Percentiles rank a stretch among this genome's conserved stretches.
Conservation (phyloP, 306 rosid genomes). For the Sindora glabra region DNA sequence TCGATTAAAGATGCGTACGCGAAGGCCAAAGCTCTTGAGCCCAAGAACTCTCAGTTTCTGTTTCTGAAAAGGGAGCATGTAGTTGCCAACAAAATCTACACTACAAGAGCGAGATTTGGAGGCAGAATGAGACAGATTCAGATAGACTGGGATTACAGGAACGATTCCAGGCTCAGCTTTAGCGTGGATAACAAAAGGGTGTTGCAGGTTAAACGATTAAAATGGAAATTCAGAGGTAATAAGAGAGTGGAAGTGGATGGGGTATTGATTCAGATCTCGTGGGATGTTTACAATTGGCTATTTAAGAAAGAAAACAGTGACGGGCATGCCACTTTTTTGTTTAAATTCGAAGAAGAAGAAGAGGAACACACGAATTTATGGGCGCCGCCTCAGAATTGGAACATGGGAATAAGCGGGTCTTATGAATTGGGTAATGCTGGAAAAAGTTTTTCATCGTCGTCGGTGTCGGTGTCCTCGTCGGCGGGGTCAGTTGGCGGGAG, state of each 20-base stretch:
- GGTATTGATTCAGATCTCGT: conserved; percentile 59
- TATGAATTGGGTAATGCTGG: conserved; percentile 53
- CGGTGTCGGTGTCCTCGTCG: conserved; percentile 64
- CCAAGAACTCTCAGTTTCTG: conserved; percentile 26
- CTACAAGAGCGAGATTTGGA: conserved; percentile 54
- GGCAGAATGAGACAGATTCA: conserved; percentile 50
- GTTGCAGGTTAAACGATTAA: conserved; percentile 49
- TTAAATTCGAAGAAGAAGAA: conserved; percentile 59
- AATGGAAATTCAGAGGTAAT: conserved; percentile 78
- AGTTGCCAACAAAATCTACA: conserved; percentile 46
- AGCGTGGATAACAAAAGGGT: conserved; percentile 41
- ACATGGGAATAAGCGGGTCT: conserved; percentile 37
- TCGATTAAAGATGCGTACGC: conserved; percentile 41
- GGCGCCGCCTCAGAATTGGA: conserved; percentile 50
- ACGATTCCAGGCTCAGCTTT: conserved; percentile 35
- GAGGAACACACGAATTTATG: conserved; percentile 21
- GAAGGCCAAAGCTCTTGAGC: conserved; percentile 35
- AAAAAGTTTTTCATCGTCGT: conserved; percentile 64
- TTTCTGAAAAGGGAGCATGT: conserved; percentile 69
- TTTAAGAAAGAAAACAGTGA: conserved; percentile 45
- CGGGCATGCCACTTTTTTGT: conserved; percentile 78
- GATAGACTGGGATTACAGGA: conserved; percentile 52
- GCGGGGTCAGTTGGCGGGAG: conserved; percentile 70
- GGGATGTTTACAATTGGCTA: conserved; percentile 90
- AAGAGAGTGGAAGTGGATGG: conserved; percentile 47